Base-by-base conservation (phyloP, 495 filamentous ascomycete genomes). In the Chlorociboria aeruginascens region DNA sequence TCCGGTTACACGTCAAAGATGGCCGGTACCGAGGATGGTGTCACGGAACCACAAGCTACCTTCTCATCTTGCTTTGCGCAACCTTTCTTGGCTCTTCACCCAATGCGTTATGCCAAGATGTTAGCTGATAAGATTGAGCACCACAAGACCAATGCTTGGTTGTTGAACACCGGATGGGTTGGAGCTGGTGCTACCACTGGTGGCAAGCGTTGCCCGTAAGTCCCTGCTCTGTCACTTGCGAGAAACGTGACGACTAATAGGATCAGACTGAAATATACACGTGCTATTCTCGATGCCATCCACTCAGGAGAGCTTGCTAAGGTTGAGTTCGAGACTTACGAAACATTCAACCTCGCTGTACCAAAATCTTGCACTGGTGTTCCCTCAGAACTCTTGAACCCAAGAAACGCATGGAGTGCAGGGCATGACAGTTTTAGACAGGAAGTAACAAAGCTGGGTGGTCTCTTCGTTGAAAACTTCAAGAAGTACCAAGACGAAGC, bases 31-130 rank as follows among this genome's bases (percentile, higher is more conserved):
- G 92, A 98, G 70, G 85, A 96, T 45, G 92, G 92, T 65, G 79
- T 98, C 45, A 86, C 85, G 12, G 92, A 98, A 72, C 92, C 92
- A 55, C 85, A 95, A 71, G 92, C 92, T 3, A 98, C 92, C 58
- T 98, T 98, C 83, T 95, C 89, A 13, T 94, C 90, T 29, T 98
- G 92, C 83, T 98, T 98, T 70, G 92, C 93, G 40, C 92, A 98
- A 70, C 92, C 92, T 49, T 98, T 98, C 87, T 74, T 98, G 56
- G 92, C 92, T 40, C 82, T 98, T 40, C 93, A 97, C 77, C 92
- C 92, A 52, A 98, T 98, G 93, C 83, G 89, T 67, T 98, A 98
- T 69, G 92, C 92, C 50, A 79, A 78, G 68, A 98, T 98, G 92
- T 74, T 98, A 34, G 90, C 93, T 40, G 87, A 95, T 58, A 97